A percentile compares a stretch with the other conserved stretches of the same genome.
Evolutionary conservation across 768 basidiomycete species (phyloP).

Genomic region (Sutorius australiensis): DNA sequence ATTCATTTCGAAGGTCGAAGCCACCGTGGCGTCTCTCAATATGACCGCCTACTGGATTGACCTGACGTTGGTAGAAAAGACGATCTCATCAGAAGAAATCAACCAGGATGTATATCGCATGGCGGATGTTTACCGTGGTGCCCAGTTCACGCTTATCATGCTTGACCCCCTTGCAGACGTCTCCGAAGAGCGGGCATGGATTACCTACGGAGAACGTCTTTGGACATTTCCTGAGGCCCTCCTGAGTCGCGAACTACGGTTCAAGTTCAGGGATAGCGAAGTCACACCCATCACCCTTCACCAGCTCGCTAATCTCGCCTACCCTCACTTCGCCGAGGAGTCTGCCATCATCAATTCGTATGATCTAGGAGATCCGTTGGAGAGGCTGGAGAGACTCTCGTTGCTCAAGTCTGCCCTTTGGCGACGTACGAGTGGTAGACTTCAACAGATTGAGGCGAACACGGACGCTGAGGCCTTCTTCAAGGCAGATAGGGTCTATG

Average conservation of each 20-base stretch:
- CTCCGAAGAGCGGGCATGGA: conserved; percentile 11
- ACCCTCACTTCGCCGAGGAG: conserved; percentile 10
- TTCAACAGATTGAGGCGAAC: not conserved
- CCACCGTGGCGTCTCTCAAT: conserved; percentile 1
- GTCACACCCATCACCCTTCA: conserved; percentile 21
- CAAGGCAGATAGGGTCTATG: conserved; percentile 23
- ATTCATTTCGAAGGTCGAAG: conserved; percentile 8
- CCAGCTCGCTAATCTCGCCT: conserved; percentile 24
- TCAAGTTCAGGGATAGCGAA: conserved; percentile 5
- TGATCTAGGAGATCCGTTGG: conserved; percentile 17
- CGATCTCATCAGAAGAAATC: not conserved
- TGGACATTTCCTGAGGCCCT: conserved; percentile 24
- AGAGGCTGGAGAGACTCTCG: conserved; percentile 21
- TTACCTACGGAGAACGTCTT: conserved; percentile 19
- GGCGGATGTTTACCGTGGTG: conserved; percentile 20
- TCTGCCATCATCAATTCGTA: conserved; percentile 24
- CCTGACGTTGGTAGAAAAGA: not conserved
- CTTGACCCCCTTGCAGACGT: not conserved
- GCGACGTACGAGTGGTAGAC: conserved; percentile 12
- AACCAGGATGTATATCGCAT: conserved; percentile 22
- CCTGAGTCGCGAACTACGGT: conserved; percentile 20
- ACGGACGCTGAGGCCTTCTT: not conserved
- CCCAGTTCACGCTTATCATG: conserved; percentile 25
- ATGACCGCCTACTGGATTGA: conserved; percentile 24
- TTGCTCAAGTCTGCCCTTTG: conserved; percentile 24